phyloP scores from a whole-genome alignment of 805 yeast species.

The Schizosaccharomyces japonicus region DNA sequence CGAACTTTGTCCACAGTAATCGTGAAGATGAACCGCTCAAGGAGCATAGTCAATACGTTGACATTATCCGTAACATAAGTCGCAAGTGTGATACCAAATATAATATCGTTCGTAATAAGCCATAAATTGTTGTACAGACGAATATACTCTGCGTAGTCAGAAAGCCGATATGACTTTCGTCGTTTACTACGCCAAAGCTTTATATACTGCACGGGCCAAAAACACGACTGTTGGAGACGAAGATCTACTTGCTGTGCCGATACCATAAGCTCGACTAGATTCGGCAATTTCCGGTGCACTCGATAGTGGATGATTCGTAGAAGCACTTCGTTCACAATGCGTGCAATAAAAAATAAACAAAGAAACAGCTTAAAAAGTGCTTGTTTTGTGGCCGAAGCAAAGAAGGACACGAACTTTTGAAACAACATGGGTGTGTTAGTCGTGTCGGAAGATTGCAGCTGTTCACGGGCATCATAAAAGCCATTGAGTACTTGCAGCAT shows the following conservation, averaged over 20 bases:
- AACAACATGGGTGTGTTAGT: conserved; percentile 4
- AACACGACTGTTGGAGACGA: conserved; percentile 49
- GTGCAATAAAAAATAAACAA: conserved; percentile 12
- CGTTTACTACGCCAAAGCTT: conserved; percentile 24
- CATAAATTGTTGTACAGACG: conserved; percentile 69
- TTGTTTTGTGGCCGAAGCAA: conserved; percentile 6
- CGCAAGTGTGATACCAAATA: conserved; percentile 44
- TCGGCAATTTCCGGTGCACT: conserved; percentile 8
- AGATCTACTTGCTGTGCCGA: conserved; percentile 60
- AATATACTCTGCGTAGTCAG: conserved; percentile 25
- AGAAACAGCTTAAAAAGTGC: conserved; percentile 7
- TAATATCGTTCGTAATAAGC: conserved; percentile 62
- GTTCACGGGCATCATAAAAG: conserved; percentile 15
- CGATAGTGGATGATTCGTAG: conserved; percentile 15
- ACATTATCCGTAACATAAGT: conserved; percentile 23
- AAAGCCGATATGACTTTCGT: conserved; percentile 19
- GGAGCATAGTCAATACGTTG: conserved; percentile 11
- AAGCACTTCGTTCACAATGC: conserved; percentile 15
- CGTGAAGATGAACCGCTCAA: conserved; percentile 6
- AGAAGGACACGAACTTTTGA: background rate
- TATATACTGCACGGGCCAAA: conserved; percentile 56
- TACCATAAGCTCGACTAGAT: conserved; percentile 25
- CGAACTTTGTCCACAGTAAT: background rate
- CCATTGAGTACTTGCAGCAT: conserved; percentile 18
- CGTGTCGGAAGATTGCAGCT: conserved; percentile 8